Evolutionary conservation across 495 filamentous ascomycete species (phyloP).

Genomic region (Xylaria castorea): DNA sequence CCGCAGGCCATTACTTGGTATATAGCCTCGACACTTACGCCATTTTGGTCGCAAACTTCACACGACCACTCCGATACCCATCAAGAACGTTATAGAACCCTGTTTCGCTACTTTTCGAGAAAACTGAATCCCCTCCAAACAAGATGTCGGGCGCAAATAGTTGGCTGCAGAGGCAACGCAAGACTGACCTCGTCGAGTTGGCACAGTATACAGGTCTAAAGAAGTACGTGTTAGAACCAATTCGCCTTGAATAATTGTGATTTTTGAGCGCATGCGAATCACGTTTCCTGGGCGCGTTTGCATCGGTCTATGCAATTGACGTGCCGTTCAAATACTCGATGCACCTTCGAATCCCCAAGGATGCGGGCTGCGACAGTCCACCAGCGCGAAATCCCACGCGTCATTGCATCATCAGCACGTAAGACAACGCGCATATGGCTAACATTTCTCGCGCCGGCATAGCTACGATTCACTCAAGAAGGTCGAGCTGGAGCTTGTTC

Average conservation of each 20-base stretch:
- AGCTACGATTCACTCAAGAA: conserved; percentile 80
- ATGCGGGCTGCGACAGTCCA: conserved; percentile 28
- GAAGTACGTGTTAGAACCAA: conserved; percentile 61
- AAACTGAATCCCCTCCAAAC: conserved; percentile 8
- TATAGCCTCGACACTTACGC: conserved; percentile 24
- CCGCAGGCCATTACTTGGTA: conserved; percentile 32
- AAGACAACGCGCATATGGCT: conserved; percentile 36
- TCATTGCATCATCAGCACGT: conserved; percentile 27
- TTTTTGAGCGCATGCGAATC: conserved; percentile 22
- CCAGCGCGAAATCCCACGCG: conserved; percentile 25
- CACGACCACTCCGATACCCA: conserved; percentile 38
- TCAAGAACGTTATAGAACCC: neutral
- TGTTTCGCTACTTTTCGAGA: neutral
- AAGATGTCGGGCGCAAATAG: conserved; percentile 58
- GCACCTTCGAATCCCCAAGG: conserved; percentile 29
- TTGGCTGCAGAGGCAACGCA: conserved; percentile 85
- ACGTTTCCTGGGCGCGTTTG: neutral
- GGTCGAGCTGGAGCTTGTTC: conserved; percentile 75
- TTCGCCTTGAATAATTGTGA: conserved; percentile 19
- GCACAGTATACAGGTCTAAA: conserved; percentile 74
- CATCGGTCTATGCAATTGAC: neutral
- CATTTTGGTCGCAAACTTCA: conserved; percentile 44
- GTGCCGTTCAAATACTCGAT: conserved; percentile 15
- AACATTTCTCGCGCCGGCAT: conserved; percentile 34
- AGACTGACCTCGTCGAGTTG: conserved; percentile 78